phyloP scores from a whole-genome alignment of 305 asterid genomes.

The Euphrasia arctica region DNA sequence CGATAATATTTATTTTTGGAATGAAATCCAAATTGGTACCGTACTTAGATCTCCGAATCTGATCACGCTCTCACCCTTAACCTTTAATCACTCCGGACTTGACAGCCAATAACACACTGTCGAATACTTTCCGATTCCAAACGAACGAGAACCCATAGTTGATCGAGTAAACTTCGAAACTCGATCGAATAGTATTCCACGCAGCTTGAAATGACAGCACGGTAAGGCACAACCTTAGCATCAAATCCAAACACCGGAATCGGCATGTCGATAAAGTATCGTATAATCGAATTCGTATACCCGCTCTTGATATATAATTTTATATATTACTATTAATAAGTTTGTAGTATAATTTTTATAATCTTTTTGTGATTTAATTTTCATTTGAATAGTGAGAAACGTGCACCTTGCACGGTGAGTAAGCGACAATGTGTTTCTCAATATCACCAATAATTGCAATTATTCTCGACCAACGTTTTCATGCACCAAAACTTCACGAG shows the following conservation, averaged over 20 bases:
- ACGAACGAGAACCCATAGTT: neutral
- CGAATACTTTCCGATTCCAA: neutral
- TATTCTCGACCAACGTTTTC: neutral
- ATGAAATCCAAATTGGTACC: no score
- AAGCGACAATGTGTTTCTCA: neutral
- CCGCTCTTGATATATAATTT: no score
- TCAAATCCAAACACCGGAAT: no score
- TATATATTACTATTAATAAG: neutral
- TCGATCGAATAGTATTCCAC: neutral
- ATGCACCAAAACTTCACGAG: neutral
- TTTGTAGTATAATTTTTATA: neutral
- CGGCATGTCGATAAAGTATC: no score
- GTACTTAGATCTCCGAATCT: neutral
- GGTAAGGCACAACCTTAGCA: no score
- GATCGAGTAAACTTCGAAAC: neutral
- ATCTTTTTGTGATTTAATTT: no score
- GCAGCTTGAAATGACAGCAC: neutral
- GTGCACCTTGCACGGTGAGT: neutral
- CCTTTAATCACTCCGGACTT: neutral
- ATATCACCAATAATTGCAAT: neutral
- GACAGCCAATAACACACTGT: neutral
- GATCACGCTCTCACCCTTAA: neutral
- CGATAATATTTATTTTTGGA: no score
- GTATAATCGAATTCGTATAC: no score
- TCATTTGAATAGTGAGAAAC: neutral